Conservation (phyloP, 768 basidiomycete species). For the Suillus occidentalis region DNA sequence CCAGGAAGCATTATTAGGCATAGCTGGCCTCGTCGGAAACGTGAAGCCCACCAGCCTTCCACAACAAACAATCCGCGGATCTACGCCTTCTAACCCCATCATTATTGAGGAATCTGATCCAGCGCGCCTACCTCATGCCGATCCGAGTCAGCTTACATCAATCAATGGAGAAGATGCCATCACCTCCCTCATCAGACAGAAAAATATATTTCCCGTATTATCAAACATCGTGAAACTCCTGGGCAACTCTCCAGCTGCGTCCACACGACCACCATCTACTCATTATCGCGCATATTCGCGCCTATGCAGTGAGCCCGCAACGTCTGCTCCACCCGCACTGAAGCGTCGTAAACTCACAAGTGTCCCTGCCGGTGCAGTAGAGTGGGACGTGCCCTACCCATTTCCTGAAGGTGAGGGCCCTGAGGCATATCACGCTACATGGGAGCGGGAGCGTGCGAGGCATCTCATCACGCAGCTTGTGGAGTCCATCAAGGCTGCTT, state of each 20-base stretch:
- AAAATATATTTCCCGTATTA: conserved; percentile 66
- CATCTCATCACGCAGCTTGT: conserved; percentile 63
- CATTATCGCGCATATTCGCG: conserved; percentile 2
- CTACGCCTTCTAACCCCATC: conserved; percentile 64
- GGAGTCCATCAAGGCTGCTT: conserved; percentile 56
- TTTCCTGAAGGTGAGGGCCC: conserved; percentile 73
- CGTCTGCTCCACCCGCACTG: conserved; percentile 22
- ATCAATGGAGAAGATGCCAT: conserved; percentile 62
- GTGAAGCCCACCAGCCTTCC: conserved; percentile 58
- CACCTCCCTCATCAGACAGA: conserved; percentile 56
- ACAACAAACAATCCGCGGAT: conserved; percentile 44
- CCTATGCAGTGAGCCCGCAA: background rate
- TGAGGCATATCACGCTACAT: conserved; percentile 56
- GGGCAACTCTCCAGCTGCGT: conserved; percentile 32
- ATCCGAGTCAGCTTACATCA: conserved; percentile 44
- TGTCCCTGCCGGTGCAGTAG: conserved; percentile 77
- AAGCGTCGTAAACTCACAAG: conserved; percentile 65
- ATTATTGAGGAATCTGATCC: conserved; percentile 60
- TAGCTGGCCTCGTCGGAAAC: conserved; percentile 68
- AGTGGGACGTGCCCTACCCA: conserved; percentile 85
- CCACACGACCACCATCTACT: conserved; percentile 8
- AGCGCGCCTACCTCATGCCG: conserved; percentile 31
- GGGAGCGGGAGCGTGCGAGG: conserved; percentile 65
- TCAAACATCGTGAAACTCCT: conserved; percentile 61
- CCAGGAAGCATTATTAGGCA: conserved; percentile 69